Evolutionary conservation across 1,139 yeast genomes (phyloP).

Genomic region (Scheffersomyces titani): DNA sequence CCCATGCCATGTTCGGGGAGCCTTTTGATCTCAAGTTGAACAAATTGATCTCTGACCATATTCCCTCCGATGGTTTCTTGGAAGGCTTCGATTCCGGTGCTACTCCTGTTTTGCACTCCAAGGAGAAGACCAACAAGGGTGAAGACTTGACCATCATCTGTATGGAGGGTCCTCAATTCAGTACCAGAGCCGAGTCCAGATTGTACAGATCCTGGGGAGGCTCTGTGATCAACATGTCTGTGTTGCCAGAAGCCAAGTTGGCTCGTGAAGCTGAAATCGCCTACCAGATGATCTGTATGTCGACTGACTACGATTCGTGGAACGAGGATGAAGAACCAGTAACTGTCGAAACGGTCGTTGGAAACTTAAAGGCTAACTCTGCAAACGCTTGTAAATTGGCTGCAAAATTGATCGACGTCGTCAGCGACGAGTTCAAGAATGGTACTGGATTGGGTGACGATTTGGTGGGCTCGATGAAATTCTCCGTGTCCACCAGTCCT

Average conservation of each 20-base stretch:
- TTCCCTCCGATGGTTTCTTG: conserved; percentile 54
- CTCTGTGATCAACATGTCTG: conserved; percentile 93
- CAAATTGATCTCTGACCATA: conserved; percentile 59
- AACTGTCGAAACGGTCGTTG: conserved; percentile 93
- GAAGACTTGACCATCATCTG: conserved; percentile 85
- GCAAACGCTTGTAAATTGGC: conserved; percentile 83
- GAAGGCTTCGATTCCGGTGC: conserved; percentile 42
- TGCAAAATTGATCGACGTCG: conserved; percentile 61
- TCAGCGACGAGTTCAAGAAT: conserved; percentile 60
- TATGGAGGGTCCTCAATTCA: conserved; percentile 99
- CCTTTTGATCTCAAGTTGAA: conserved; percentile 84
- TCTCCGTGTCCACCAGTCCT: conserved; percentile 78
- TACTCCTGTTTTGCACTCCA: conserved; percentile 57
- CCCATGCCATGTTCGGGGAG: conserved; percentile 96
- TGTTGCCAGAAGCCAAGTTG: conserved; percentile 91
- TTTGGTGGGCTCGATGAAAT: conserved; percentile 76
- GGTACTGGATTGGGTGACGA: conserved; percentile 65
- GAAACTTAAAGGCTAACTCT: conserved; percentile 84
- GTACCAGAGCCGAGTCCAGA: conserved; percentile 95
- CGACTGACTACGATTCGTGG: conserved; percentile 99
- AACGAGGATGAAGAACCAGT: conserved; percentile 93
- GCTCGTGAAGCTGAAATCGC: conserved; percentile 97
- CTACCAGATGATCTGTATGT: conserved; percentile 98
- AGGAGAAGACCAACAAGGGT: conserved; percentile 44
- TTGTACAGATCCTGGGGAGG: conserved; percentile 92